Base-by-base conservation (phyloP, 768 basidiomycete species). In the Hygrocybe punicea region DNA sequence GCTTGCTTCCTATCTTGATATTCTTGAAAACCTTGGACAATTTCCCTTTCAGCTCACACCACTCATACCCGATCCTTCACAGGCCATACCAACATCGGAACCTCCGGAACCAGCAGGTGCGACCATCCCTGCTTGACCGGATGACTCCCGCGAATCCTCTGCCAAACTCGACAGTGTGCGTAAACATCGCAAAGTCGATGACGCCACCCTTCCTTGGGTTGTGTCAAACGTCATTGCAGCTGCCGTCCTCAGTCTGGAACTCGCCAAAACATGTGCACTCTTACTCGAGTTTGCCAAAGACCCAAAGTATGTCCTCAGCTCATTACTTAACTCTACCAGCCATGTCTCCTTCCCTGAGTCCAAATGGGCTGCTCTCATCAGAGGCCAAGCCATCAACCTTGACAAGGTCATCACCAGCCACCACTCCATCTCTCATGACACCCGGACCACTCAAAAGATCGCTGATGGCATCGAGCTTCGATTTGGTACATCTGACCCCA, bases 371-470 rank as follows among this genome's bases (percentile, higher is more conserved):
- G 40, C 40, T 42, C 40, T 42, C 14, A 14, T 42, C 40, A 42
- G 11, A 19, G 40, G 40, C 40, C 40, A 42, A 42, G 48, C 59
- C 23, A 60, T 72, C 58, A 58, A 71, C 59, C 63, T 73, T 53
- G 63, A 71, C 59, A 51, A 53, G 2, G 63, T 73, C 33, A 35
- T 66, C 42, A 21, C 51, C 6, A 52, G 53, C 2, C 13, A 50
- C 40, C 60, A 64, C 59, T 47, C 63, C 21, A 23, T 55, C 37
- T 42, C 35, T 23, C 48, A 17, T 10, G 56, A 55, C n/a, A 49
- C 21, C 14, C 35, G 51, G 1, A 35, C 37, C 3, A 52, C 23
- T 25, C 53, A 60, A 34, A 55, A 29, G n/a, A 34, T 56, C 11
- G 55, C 60, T 13, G 67, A 62, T 6, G 40, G 40, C 3, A 16